These are phyloP conservation scores for Catharanthus roseus DNA, from an alignment of 257 asterid genomes.

Conservation along the genomic window DNA sequence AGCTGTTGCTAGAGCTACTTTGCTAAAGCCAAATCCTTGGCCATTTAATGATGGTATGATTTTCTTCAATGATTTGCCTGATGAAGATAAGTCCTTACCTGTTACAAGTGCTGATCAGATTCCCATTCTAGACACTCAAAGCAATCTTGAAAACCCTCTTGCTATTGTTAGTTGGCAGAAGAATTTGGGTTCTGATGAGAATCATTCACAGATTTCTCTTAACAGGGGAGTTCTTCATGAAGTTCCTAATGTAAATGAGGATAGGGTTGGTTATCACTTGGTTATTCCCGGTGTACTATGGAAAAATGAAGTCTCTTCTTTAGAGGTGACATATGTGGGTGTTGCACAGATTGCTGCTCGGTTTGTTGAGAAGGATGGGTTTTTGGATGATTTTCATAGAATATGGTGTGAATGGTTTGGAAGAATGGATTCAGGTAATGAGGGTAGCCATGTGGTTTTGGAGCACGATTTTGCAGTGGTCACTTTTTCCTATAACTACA, in stretches of 20 bases:
- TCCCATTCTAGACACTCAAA: constrained; percentile 24
- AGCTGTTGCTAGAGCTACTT: constrained; percentile 63
- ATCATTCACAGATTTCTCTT: constrained; percentile 12
- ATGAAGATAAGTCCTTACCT: constrained; percentile 23
- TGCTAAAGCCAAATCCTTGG: constrained; percentile 88
- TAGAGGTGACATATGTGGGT: constrained; percentile 56
- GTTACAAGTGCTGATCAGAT: constrained; percentile 21
- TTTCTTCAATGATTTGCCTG: constrained; percentile 55
- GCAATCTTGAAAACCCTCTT: constrained; percentile 32
- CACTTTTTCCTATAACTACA: constrained; percentile 60
- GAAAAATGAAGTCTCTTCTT: constrained; percentile 53
- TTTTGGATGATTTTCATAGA: constrained; percentile 40
- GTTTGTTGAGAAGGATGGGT: constrained; percentile 42
- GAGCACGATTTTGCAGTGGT: constrained; percentile 82
- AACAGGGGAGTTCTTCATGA: constrained; percentile 6
- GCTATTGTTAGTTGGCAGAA: constrained; percentile 49
- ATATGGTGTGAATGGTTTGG: constrained; percentile 97
- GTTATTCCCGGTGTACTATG: constrained; percentile 68
- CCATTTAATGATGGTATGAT: constrained; percentile 85
- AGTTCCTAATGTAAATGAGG: constrained; percentile 19
- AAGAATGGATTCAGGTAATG: constrained; percentile 21
- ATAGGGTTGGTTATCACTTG: constrained; percentile 23
- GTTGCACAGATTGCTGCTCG: constrained; percentile 63
- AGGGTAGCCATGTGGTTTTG: constrained; percentile 29
- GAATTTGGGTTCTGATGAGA: constrained; percentile 17